Evolutionary conservation across 192 early-diverging fungal genomes (phyloP).

Genomic region (Gamsiella multidivaricata): DNA sequence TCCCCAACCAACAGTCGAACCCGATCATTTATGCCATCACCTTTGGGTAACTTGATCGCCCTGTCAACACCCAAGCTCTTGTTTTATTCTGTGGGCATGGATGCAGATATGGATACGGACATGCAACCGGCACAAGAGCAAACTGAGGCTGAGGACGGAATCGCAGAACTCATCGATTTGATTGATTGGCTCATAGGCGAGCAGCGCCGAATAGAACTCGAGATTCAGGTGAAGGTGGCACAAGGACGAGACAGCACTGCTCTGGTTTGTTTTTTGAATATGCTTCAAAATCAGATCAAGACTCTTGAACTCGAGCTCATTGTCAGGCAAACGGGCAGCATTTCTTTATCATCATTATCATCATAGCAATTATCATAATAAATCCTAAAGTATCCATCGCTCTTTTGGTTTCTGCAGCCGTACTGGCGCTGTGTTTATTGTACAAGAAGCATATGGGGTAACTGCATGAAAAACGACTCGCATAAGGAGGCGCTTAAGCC

Average conservation of each 20-base stretch:
- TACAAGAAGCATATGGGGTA: not conserved
- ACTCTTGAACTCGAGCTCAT: slow-evolving; percentile 14
- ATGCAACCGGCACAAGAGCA: not conserved
- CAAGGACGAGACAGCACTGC: slow-evolving; percentile 1
- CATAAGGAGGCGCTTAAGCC: slow-evolving; percentile 52
- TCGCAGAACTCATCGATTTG: slow-evolving; percentile 4
- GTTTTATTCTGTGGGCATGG: not conserved
- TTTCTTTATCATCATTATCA: not conserved
- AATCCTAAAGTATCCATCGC: not conserved
- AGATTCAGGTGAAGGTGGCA: not conserved
- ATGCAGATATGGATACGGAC: not conserved
- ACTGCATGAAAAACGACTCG: not conserved
- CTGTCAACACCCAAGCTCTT: too few relatives aligned
- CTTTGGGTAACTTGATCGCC: too few relatives aligned
- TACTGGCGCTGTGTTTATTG: too few relatives aligned
- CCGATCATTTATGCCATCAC: too few relatives aligned
- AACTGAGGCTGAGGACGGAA: not conserved
- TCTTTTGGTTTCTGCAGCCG: not conserved
- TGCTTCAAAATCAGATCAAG: slow-evolving; percentile 17
- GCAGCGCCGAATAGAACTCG: slow-evolving; percentile 4
- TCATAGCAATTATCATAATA: not conserved
- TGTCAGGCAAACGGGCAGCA: not conserved
- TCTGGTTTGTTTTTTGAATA: not conserved
- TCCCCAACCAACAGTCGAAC: too few relatives aligned
- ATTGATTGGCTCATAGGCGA: slow-evolving; percentile 14